These are phyloP conservation scores for Nitzschia putrida DNA, from an alignment of 108 stramenopile species.

Conservation along the genomic window DNA sequence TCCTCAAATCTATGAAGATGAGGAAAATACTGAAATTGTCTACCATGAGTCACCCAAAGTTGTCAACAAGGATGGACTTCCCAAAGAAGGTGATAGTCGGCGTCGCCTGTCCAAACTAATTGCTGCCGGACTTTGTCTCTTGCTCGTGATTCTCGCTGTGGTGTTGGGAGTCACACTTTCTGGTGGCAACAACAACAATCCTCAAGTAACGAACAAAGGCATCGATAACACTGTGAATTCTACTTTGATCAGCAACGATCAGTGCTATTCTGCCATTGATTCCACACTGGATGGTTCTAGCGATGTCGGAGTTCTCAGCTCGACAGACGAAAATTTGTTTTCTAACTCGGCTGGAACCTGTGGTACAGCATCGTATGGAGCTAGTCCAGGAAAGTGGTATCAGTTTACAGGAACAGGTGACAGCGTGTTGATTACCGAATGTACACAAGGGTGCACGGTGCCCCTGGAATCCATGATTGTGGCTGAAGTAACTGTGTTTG, in stretches of 20 bases:
- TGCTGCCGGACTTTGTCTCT: neutral
- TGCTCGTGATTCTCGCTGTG: conserved; percentile 2
- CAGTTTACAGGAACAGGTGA: neutral
- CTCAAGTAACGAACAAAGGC: neutral
- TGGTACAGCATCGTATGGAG: conserved; percentile 4
- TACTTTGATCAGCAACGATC: neutral
- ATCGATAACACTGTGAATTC: neutral
- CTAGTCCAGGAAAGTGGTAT: conserved; percentile 7
- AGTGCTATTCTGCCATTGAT: neutral
- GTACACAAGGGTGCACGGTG: conserved; percentile 1
- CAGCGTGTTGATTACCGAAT: neutral
- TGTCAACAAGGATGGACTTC: too few relatives aligned
- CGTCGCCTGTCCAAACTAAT: too few relatives aligned
- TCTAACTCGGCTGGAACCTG: neutral
- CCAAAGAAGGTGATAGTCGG: too few relatives aligned
- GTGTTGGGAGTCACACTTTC: conserved; percentile 2
- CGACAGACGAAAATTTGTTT: neutral
- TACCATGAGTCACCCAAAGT: too few relatives aligned
- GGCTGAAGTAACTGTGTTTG: neutral
- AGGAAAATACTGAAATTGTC: too few relatives aligned
- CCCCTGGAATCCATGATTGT: neutral
- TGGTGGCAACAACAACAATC: neutral
- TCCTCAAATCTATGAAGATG: too few relatives aligned
- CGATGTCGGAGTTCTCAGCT: conserved; percentile 10
- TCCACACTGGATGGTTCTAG: neutral